Percentiles rank a stretch among this genome's conserved stretches.
Conservation (phyloP, 23 red algal species). For the Gracilaria gracilis region DNA sequence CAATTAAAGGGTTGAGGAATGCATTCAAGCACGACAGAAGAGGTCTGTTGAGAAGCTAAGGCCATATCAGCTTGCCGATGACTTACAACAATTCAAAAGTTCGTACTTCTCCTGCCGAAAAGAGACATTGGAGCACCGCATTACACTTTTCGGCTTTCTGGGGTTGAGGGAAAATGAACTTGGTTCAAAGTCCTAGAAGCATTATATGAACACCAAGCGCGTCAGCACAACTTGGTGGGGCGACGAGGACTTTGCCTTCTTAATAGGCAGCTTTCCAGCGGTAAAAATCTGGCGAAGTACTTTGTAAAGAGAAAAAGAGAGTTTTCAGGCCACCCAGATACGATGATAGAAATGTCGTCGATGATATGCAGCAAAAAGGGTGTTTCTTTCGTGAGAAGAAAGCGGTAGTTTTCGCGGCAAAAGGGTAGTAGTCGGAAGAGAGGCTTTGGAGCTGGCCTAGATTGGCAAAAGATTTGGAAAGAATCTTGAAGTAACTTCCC, state of each 20-base stretch:
- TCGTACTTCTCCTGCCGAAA: not conserved
- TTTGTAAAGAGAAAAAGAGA: not conserved
- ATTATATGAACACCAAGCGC: not conserved
- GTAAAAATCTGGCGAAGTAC: not conserved
- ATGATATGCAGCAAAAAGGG: constrained; percentile 11
- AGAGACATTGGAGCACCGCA: not conserved
- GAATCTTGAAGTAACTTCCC: too few relatives aligned
- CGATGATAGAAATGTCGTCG: not conserved
- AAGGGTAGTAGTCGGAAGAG: too few relatives aligned
- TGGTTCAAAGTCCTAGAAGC: not conserved
- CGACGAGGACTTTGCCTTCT: not conserved
- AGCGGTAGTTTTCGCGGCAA: too few relatives aligned
- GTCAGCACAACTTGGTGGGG: not conserved
- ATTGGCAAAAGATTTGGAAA: too few relatives aligned
- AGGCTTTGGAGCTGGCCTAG: too few relatives aligned
- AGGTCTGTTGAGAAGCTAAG: not conserved
- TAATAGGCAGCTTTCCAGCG: not conserved
- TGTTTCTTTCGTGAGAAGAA: not conserved
- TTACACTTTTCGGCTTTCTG: not conserved
- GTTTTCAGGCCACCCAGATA: not conserved
- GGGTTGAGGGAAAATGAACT: not conserved
- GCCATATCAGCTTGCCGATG: not conserved
- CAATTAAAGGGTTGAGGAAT: too few relatives aligned
- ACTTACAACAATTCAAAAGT: not conserved
- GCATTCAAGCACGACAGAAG: too few relatives aligned